Evolutionary conservation across 352 stramenopile species (phyloP).

Genomic region (Plasmopara halstedii): DNA sequence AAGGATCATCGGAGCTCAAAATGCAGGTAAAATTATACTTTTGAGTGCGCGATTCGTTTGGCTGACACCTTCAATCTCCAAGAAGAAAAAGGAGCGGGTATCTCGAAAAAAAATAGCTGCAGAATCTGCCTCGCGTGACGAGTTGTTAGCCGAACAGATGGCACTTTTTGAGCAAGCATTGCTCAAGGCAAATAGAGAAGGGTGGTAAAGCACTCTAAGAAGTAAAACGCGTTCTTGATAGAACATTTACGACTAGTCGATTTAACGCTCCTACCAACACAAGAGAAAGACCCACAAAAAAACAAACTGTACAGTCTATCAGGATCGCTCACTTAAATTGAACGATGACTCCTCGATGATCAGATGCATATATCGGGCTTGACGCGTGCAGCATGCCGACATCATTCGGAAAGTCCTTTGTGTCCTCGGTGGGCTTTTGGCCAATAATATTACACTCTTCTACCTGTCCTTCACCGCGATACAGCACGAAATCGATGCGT

Average conservation of each 20-base stretch:
- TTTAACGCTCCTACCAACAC: no score
- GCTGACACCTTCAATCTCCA: not conserved
- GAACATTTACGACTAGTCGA: no score
- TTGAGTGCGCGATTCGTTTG: not conserved
- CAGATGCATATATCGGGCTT: conserved; percentile 81
- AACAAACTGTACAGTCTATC: no score
- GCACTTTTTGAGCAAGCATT: conserved; percentile 67
- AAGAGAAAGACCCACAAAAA: no score
- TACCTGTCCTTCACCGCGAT: conserved; percentile 51
- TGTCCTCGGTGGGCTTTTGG: conserved; percentile 63
- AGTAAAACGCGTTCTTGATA: no score
- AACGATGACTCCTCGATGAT: conserved; percentile 76
- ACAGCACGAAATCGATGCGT: conserved; percentile 83
- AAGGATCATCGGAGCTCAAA: conserved; percentile 20
- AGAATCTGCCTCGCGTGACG: conserved; percentile 31
- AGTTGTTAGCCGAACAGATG: conserved; percentile 65
- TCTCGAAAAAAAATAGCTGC: conserved; percentile 29
- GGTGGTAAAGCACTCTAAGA: conserved; percentile 39
- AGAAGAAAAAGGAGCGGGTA: conserved; percentile 40
- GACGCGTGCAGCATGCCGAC: conserved; percentile 68
- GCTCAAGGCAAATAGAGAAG: conserved; percentile 45
- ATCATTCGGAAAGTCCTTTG: conserved; percentile 38
- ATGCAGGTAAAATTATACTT: conserved; percentile 16
- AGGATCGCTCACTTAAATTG: conserved; percentile 42
- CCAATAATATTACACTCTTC: conserved; percentile 71